Evolutionary conservation across 2,329 filamentous ascomycete genomes (phyloP), one percentile per base, ranked within the genome.

Genomic region (Atkinsonella texensis): DNA sequence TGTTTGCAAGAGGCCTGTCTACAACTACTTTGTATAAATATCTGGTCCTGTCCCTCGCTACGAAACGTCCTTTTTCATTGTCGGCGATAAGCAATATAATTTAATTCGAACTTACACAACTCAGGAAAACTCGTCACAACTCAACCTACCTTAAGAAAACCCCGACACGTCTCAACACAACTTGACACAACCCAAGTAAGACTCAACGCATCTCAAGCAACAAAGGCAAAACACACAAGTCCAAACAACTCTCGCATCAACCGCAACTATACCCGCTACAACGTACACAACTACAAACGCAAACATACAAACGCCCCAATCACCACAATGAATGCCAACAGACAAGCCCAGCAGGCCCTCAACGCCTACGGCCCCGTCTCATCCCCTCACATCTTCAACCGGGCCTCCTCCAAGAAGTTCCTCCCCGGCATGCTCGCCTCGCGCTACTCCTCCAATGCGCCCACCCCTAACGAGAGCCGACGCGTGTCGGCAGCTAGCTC

Each of bases 321-420:
- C 44, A 8, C 13, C 44, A 52, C 48, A 48, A 52, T 52, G 50
- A 42, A 39, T 32, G 28, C 45, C 23, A 18, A 45, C 39, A 7
- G 42, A 38, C 47, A 49, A 49, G 48, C 48, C 48, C 41, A 49
- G 48, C 44, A 53, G 52, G 42, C 51, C 53, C 46, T 49, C 53
- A 54, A 53, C 45, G 53, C 50, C 53, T 50, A 50, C 47, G 54
- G 48, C 46, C 49, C 52, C 49, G 20, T 53, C 52, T 50, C 54
- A 15, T 48, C 49, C 28, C 52, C 49, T 43, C 40, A 54, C 42
- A 48, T 49, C 48, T 51, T 40, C 46, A 40, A 53, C 48, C 51
- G 53, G 45, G 43, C 38, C 39, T 28, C 43, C 42, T 43, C 52
- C 51, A 55, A 49, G 35, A 44, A 42, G 12, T 28, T 49, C 44